Evolutionary conservation across 805 yeast genomes (phyloP), one percentile per base, ranked within the genome.

Genomic region (Wickerhamomyces ciferrii): DNA sequence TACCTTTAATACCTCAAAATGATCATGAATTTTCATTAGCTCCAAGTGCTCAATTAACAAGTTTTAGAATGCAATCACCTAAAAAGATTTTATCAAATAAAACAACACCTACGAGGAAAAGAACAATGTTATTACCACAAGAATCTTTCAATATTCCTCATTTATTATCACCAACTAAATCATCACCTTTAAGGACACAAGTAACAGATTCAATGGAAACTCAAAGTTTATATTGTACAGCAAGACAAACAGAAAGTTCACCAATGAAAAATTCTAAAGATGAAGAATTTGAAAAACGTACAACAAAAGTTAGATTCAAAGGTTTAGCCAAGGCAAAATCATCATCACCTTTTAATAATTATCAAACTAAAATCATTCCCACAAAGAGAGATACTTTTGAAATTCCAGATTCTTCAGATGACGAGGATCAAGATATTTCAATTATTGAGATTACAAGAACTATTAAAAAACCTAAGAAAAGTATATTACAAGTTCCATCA

Each of bases 401-500:
- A 25, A 41, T 56, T 1, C 42, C 53, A 18, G 58, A 54, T 29
- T 47, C 56, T 24, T 53, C 60, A 7, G 56, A 53, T n/a, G 59
- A 54, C 32, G 61, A 53, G 43, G 60, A 53, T 37, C 57, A 50
- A 29, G 50, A 54, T 25, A 43, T 52, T 20, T 58, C 62, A 43
- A 48, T 60, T 15, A 56, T 60, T 36, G 64, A 58, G 39, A 57
- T 60, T 11, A 56, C 59, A n/a, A 46, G 61, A 34, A 52, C 53
- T 1, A 43, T 55, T 11, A 59, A 56, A 39, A 55, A 45, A 35
- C 36, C 37, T 5, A 44, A 48, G 23, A 24, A 32, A 2, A 48
- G 49, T 23, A 50, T 54, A 5, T 14, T 58, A 18, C 62, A 58
- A 43, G 62, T 58, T 1, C 52, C 51, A 2, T 57, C 63, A 8